Conservation (phyloP, 2,329 filamentous ascomycete species). For the Fusarium beomiforme region DNA sequence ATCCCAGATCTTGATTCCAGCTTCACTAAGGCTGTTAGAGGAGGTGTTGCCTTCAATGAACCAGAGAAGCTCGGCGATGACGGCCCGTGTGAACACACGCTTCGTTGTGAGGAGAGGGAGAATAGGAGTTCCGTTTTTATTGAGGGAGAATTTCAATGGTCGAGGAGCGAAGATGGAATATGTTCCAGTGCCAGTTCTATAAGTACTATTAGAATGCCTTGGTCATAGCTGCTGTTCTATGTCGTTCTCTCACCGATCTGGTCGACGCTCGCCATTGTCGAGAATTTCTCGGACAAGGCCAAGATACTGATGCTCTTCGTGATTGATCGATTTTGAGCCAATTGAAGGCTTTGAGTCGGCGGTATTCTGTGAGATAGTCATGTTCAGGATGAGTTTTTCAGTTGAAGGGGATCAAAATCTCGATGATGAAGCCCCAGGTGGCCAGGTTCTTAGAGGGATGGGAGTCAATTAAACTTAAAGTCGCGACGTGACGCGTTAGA, state of each 20-base stretch:
- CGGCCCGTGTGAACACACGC: conserved; percentile 90
- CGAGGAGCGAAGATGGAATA: conserved; percentile 87
- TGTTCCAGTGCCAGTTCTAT: conserved; percentile 91
- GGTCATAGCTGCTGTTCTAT: background rate
- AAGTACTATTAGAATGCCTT: background rate
- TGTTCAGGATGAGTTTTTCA: conserved; percentile 2
- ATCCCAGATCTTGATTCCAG: conserved; percentile 97
- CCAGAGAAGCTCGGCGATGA: conserved; percentile 94
- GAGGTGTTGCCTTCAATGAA: conserved; percentile 89
- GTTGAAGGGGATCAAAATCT: background rate
- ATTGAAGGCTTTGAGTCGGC: conserved; percentile 14
- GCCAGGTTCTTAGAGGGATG: background rate
- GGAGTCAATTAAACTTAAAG: conserved; percentile 32
- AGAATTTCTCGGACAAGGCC: conserved; percentile 89
- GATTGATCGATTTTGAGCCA: conserved; percentile 48
- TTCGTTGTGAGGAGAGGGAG: conserved; percentile 97
- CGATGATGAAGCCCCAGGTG: background rate
- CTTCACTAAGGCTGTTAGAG: conserved; percentile 77
- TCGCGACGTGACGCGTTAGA: conserved; percentile 19
- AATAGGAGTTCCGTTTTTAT: conserved; percentile 68
- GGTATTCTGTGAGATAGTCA: conserved; percentile 31
- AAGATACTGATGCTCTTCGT: conserved; percentile 96
- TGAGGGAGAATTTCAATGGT: conserved; percentile 87
- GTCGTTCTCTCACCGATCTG: conserved; percentile 72
- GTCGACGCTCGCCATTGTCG: conserved; percentile 83